Base-by-base conservation (phyloP, 2,329 filamentous ascomycete genomes). In the Fusarium hostae region DNA sequence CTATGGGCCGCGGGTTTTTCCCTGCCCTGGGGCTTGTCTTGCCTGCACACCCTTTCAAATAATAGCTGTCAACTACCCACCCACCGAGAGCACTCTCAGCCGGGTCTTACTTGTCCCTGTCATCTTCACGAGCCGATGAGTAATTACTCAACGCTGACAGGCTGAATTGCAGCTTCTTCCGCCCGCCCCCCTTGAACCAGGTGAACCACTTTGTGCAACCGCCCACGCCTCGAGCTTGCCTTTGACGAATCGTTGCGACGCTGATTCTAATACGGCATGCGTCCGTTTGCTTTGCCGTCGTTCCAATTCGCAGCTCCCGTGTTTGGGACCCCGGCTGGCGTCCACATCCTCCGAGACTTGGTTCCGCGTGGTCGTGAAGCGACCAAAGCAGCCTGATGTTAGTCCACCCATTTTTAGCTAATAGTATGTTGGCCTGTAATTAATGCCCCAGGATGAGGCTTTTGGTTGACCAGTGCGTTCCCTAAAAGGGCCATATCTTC, bases 101-200 rank as follows among this genome's bases (percentile, higher is more conserved):
- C 62, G 45, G 57, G 51, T 73, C 56, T 64, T 56, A 57, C 67
- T 67, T 73, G 75, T 70, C 64, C 68, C 66, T 76, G 70, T 62
- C 58, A 30, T 47, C 59, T 40, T 66, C 61, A 59, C 52, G 52
- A 69, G 48, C 59, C 69, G 79, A 79, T 80, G 79, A 81, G 78
- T 81, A 81, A 81, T 81, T 78, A 55, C 75, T 74, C 55, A 47
- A 73, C 75, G 77, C 75, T 80, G 73, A 81, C 75, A 81, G 79
- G 79, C 71, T 76, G 62, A 44, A 59, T 68, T 70, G 73, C 72
- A 59, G 35, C 63, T 61, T 62, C 59, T 68, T 59, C 45, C 58
- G 61, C 75, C 75, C 75, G 59, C 71, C 66, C 73, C 63, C 71
- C 57, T 52, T 72, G 58, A 45, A 67, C 64, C 52, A 75, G 62